Evolutionary conservation across 2,329 filamentous ascomycete genomes (phyloP), one percentile per base, ranked within the genome.

Genomic region (Fusarium dlaminii): DNA sequence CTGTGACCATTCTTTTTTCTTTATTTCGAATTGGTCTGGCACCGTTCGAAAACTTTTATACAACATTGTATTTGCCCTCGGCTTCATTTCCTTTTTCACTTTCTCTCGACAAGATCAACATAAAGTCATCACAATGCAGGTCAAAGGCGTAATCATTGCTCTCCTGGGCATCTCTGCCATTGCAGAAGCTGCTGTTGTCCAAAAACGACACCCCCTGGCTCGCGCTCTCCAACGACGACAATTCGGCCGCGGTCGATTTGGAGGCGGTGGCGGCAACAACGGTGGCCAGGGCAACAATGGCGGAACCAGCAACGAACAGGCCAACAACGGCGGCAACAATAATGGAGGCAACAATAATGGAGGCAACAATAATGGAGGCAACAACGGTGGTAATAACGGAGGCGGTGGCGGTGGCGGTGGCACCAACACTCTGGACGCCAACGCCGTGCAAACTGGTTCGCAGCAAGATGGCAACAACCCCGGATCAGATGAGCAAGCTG

Each of bases 381-480:
- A 78, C 42, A 84, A 77, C 27, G 68, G 70, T 6, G 63, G 62
- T 20, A 84, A 76, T 27, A 67, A 70, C 12, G 61, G 59, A 22
- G 62, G 63, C 22, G 68, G 73, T 6, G 58, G 59, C 29, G 61
- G 59, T 24, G 61, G 46, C 18, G 45, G 49, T 55, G 75, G 79
- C 15, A 74, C 70, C 8, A 81, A 79, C 82, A 54, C 68, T 11
- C 80, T 90, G 42, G 74, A 83, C 36, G 71, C 81, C 20, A 81
- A 85, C 54, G 85, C 83, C 60, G 60, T 90, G 51, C 88, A 90
- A 79, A 84, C 82, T 24, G 88, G 84, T 55, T 89, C 88, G 12
- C 79, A 83, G 63, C 79, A 80, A 18, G 86, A 87, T 42, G 88
- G 88, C 52, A 84, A 88, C 75, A 80, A 82, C 58, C 83, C 83